These are phyloP conservation scores for Tolypocladium album DNA, from an alignment of 2,329 filamentous ascomycete genomes.

Conservation along the genomic window DNA sequence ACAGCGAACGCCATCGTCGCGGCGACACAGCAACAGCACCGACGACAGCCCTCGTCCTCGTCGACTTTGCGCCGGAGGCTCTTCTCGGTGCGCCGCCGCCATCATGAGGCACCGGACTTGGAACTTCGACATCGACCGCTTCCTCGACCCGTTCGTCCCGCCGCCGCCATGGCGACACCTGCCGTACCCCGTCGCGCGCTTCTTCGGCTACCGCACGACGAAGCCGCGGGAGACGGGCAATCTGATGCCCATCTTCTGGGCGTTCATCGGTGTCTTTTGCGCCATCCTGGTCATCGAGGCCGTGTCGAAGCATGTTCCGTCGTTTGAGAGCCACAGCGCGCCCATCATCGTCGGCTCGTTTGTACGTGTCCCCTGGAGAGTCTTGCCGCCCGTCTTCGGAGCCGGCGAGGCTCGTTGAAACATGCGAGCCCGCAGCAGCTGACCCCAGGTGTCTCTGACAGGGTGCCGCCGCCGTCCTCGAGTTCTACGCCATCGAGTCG, in stretches of 20 bases:
- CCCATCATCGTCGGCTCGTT: constrained; percentile 61
- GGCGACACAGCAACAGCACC: neutral
- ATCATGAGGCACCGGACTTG: constrained; percentile 17
- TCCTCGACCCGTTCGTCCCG: constrained; percentile 61
- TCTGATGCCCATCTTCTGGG: constrained; percentile 48
- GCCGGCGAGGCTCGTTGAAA: neutral
- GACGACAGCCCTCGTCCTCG: neutral
- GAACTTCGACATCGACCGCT: constrained; percentile 68
- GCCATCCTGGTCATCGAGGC: constrained; percentile 49
- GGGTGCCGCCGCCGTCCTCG: constrained; percentile 67
- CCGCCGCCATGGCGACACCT: constrained; percentile 52
- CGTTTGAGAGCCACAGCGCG: constrained; percentile 38
- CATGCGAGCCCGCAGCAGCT: neutral
- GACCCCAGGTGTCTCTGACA: constrained; percentile 15
- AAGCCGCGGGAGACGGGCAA: constrained; percentile 37
- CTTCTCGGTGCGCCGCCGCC: neutral
- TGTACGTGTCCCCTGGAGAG: constrained; percentile 32
- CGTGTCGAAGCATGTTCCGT: constrained; percentile 41
- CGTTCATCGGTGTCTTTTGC: constrained; percentile 53
- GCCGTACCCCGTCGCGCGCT: constrained; percentile 55
- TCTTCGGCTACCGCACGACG: constrained; percentile 50
- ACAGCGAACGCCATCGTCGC: neutral
- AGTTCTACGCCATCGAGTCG: constrained; percentile 62
- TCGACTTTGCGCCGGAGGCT: neutral
- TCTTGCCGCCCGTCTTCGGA: neutral